Evolutionary conservation across 345 rosid species (phyloP).

Genomic region (Pseudoturritis turrita): DNA sequence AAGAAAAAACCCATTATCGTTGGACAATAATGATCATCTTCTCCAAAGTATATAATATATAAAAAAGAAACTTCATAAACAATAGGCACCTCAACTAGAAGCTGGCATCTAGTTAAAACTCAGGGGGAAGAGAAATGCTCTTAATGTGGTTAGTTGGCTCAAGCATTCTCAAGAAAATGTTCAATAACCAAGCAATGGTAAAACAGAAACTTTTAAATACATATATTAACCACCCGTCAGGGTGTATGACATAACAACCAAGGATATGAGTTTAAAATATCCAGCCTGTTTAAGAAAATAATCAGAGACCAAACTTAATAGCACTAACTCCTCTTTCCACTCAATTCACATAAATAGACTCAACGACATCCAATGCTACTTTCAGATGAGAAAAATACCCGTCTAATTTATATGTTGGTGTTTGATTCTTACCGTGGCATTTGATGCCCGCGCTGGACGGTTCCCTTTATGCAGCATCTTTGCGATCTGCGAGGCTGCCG

Average conservation of each 20-base stretch:
- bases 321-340: neutral
- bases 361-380: neutral
- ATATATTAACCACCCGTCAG: neutral
- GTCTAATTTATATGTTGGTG: neutral
- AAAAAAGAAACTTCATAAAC: neutral
- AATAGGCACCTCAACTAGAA: neutral
- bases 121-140: neutral
- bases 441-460: slow-evolving; percentile 49
- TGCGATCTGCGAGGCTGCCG: slow-evolving; percentile 92
- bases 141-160: neutral
- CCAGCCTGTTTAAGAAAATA: neutral
- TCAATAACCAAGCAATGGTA: neutral
- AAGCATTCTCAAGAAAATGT: neutral
- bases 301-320: neutral
- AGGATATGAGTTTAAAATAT: too few species aligned
- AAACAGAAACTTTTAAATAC: neutral
- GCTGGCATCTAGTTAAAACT: neutral
- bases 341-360: neutral
- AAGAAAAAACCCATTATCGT: neutral
- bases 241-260: neutral
- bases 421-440: slow-evolving; percentile 47
- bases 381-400: neutral
- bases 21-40: neutral
- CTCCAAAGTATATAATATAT: neutral
- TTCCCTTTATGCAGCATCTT: slow-evolving; percentile 71